phyloP scores from a whole-genome alignment of 2,329 filamentous ascomycete species.

The Phaeophleospora eucalypticola region DNA sequence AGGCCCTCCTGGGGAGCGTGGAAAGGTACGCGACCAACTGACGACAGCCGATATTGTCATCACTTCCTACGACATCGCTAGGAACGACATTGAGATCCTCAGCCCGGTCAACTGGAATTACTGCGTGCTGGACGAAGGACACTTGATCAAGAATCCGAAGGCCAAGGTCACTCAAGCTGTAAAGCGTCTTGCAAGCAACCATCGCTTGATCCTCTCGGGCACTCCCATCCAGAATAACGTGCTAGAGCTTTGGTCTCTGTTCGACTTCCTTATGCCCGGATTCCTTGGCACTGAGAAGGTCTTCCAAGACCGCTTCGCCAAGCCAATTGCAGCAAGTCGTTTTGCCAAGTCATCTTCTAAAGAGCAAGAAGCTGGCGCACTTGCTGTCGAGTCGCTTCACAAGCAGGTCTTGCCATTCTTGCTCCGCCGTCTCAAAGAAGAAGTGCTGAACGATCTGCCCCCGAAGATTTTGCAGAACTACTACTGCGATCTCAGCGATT shows the following conservation, averaged over 20 bases:
- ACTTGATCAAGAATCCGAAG: constrained; percentile 97
- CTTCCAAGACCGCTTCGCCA: constrained; percentile 92
- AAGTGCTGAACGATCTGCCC: constrained; percentile 90
- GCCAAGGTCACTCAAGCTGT: constrained; percentile 93
- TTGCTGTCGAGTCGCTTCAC: constrained; percentile 96
- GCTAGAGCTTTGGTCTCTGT: constrained; percentile 92
- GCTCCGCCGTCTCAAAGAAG: constrained; percentile 91
- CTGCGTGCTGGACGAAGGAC: constrained; percentile 92
- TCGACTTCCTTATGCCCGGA: constrained; percentile 98
- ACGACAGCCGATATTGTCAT: constrained; percentile 85
- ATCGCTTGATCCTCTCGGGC: constrained; percentile 90
- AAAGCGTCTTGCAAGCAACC: constrained; percentile 84
- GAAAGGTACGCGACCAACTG: constrained; percentile 64
- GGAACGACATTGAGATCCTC: constrained; percentile 87
- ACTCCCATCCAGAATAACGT: constrained; percentile 99
- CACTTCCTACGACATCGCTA: constrained; percentile 95
- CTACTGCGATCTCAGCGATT: constrained; percentile 93
- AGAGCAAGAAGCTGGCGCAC: constrained; percentile 91
- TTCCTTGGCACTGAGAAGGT: constrained; percentile 95
- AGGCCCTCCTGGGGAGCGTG: constrained; percentile 77
- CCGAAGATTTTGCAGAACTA: constrained; percentile 99
- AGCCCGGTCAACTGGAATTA: constrained; percentile 91
- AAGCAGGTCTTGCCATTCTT: constrained; percentile 98
- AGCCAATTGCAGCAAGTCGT: constrained; percentile 88
- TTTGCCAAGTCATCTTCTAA: constrained; percentile 97